phyloP scores from a whole-genome alignment of 2,329 filamentous ascomycete genomes.

The Diaporthe batatas region DNA sequence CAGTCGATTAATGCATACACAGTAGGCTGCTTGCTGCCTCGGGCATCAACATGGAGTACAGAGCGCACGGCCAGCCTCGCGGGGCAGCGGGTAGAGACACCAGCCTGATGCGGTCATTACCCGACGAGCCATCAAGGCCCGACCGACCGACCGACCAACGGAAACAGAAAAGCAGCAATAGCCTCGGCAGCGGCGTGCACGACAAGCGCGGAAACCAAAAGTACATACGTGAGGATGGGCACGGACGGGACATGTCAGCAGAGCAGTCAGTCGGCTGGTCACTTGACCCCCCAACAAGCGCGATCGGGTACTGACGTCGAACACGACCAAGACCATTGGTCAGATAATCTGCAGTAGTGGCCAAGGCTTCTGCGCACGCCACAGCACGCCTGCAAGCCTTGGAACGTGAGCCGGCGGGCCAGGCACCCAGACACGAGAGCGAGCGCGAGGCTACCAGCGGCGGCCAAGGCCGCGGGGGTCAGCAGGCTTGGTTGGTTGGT shows the following conservation, averaged over 20 bases:
- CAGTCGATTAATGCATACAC: too few relatives aligned
- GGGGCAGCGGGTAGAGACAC: too few relatives aligned
- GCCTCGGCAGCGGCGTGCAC: too few relatives aligned
- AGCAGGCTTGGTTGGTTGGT: background rate
- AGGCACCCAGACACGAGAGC: background rate
- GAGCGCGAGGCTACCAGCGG: conserved; percentile 8
- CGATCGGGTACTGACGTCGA: too few relatives aligned
- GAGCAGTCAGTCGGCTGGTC: background rate
- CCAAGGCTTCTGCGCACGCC: background rate
- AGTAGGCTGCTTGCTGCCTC: too few relatives aligned
- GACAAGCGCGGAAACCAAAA: too few relatives aligned
- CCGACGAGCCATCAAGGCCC: too few relatives aligned
- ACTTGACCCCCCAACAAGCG: background rate
- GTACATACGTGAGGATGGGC: background rate
- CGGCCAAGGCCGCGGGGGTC: background rate
- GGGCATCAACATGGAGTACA: too few relatives aligned
- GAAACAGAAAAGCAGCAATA: background rate
- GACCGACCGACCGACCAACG: too few relatives aligned
- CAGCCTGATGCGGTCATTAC: too few relatives aligned
- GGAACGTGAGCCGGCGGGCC: background rate
- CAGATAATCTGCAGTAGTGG: background rate
- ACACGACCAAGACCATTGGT: too few relatives aligned
- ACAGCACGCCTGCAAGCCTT: background rate
- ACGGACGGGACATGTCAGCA: background rate
- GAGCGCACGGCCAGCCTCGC: too few relatives aligned